Conservation (phyloP, 768 basidiomycete species). For the Termitomyces heimii region DNA sequence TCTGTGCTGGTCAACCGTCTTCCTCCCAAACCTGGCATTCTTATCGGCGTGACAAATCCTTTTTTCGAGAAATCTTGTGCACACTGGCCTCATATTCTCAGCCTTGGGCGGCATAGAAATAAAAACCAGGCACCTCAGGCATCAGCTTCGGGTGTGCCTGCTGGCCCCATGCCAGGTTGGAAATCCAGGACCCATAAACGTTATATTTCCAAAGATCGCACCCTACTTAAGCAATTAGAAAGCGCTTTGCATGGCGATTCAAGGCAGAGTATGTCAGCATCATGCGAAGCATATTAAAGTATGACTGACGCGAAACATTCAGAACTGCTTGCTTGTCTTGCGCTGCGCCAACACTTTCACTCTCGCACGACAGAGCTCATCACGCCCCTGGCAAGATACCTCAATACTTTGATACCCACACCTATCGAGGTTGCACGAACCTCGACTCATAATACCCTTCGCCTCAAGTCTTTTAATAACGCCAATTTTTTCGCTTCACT, state of each 20-base stretch:
- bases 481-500: conserved; percentile 67
- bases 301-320: neutral
- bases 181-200: conserved; percentile 74
- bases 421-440: conserved; percentile 44
- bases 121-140: conserved; percentile 13
- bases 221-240: conserved; percentile 69
- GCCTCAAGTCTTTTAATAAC: conserved; percentile 67
- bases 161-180: conserved; percentile 69
- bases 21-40: conserved; percentile 67
- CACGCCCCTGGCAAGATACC: conserved; percentile 87
- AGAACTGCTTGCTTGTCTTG: conserved; percentile 61
- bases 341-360: conserved; percentile 76
- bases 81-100: conserved; percentile 84
- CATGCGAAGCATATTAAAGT: neutral
- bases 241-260: conserved; percentile 45
- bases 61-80: conserved; percentile 73
- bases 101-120: conserved; percentile 44
- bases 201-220: conserved; percentile 79
- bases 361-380: conserved; percentile 82
- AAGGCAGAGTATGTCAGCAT: conserved; percentile 41
- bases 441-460: conserved; percentile 23
- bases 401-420: conserved; percentile 79
- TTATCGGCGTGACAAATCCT: conserved; percentile 87
- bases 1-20: conserved; percentile 70
- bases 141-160: conserved; percentile 20